Evolutionary conservation across 2,329 filamentous ascomycete species (phyloP).

Genomic region (Gremmenia infestans): DNA sequence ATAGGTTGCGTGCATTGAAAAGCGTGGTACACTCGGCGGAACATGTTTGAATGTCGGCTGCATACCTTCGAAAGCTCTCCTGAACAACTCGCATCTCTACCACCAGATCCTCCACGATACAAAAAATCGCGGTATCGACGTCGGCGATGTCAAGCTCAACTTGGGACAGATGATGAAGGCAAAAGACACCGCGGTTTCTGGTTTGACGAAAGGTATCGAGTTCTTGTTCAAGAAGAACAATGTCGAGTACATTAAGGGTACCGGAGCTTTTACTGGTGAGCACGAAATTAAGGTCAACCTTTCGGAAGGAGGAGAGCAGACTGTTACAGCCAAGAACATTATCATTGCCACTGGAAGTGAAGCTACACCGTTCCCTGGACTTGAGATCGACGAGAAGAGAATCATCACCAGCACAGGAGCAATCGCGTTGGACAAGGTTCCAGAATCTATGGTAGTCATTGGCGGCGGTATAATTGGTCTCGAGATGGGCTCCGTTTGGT

Average conservation of each 20-base stretch:
- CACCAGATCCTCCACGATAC: slow-evolving; percentile 96
- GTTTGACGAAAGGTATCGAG: slow-evolving; percentile 95
- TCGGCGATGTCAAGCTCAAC: slow-evolving; percentile 95
- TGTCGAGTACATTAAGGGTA: slow-evolving; percentile 95
- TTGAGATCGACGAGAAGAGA: slow-evolving; percentile 95
- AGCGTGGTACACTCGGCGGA: slow-evolving; percentile 89
- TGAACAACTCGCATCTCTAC: slow-evolving; percentile 99
- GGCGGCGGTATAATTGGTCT: slow-evolving; percentile 98
- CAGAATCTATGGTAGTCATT: slow-evolving; percentile 95
- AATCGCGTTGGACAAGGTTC: slow-evolving; percentile 81
- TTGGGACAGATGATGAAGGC: slow-evolving; percentile 96
- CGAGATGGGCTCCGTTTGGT: slow-evolving; percentile 98
- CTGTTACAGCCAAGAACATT: slow-evolving; percentile 89
- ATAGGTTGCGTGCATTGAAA: slow-evolving; percentile 95
- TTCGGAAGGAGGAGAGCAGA: slow-evolving; percentile 85
- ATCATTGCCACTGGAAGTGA: slow-evolving; percentile 95
- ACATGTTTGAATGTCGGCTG: slow-evolving; percentile 99
- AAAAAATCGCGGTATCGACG: slow-evolving; percentile 94
- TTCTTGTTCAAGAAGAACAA: slow-evolving; percentile 99
- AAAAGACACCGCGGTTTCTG: slow-evolving; percentile 84
- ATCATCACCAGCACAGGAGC: slow-evolving; percentile 96
- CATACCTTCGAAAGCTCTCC: slow-evolving; percentile 97
- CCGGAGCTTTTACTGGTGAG: slow-evolving; percentile 80
- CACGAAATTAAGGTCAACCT: slow-evolving; percentile 89
- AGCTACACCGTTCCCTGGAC: slow-evolving; percentile 90